phyloP scores from a whole-genome alignment of 306 rosid species.

The Cucumis hystrix region DNA sequence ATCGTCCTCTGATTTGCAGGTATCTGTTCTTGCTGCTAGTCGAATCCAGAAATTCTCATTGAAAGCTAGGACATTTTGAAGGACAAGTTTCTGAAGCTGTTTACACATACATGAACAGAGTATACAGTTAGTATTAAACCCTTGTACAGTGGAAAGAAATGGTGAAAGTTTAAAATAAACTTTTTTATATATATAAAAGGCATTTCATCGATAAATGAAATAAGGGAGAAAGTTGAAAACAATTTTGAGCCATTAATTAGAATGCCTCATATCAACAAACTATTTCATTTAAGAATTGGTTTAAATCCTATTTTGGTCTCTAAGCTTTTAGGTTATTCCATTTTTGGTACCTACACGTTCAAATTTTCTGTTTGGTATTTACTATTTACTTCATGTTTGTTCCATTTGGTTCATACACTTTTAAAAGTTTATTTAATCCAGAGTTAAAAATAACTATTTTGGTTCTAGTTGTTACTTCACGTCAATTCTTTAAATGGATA shows the following conservation, averaged over 20 bases:
- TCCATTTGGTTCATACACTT: background rate
- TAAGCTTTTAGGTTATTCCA: background rate
- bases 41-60: conserved; percentile 76
- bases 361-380: background rate
- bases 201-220: too few relatives aligned
- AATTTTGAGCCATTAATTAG: background rate
- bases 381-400: background rate
- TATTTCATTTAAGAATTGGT: background rate
- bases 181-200: too few relatives aligned
- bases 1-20: conserved; percentile 88
- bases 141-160: background rate
- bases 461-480: background rate
- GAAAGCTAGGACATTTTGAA: conserved; percentile 79
- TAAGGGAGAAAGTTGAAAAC: background rate
- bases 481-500: background rate
- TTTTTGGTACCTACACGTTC: background rate
- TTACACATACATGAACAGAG: conserved; percentile 17
- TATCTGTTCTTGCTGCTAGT: conserved; percentile 79
- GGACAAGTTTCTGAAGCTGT: conserved; percentile 79
- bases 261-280: background rate
- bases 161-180: background rate
- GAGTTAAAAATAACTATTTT: background rate
- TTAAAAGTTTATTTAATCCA: background rate
- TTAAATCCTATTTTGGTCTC: background rate
- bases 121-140: background rate